These are phyloP conservation scores for Ophiosphaerella narmari DNA, from an alignment of 2,329 filamentous ascomycete genomes.

Conservation along the genomic window DNA sequence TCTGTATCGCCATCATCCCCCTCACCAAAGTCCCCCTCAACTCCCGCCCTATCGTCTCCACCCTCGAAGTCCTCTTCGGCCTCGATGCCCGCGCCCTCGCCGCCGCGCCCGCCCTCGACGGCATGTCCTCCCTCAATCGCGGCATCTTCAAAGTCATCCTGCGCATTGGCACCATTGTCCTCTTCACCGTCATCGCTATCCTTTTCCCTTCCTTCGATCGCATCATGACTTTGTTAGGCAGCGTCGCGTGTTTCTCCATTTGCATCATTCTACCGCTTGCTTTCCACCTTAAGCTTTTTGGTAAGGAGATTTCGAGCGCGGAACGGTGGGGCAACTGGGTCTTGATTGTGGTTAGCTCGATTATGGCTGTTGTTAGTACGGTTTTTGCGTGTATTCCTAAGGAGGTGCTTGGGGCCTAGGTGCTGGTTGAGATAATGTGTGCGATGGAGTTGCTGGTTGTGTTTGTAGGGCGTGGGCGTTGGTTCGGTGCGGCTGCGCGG, in stretches of 20 bases:
- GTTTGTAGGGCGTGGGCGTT: no score
- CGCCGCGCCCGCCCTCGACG: constrained; percentile 54
- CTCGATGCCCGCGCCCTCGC: constrained; percentile 64
- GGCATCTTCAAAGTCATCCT: constrained; percentile 64
- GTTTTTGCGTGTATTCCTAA: constrained; percentile 88
- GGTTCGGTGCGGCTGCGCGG: no score
- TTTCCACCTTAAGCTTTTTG: constrained; percentile 91
- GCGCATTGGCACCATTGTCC: constrained; percentile 67
- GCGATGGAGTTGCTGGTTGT: no score
- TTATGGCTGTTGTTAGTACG: constrained; percentile 77
- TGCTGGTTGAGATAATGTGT: no score
- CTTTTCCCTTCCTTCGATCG: constrained; percentile 80
- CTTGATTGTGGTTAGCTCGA: constrained; percentile 70
- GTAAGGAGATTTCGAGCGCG: constrained; percentile 65
- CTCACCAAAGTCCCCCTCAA: constrained; percentile 94
- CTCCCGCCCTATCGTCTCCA: constrained; percentile 84
- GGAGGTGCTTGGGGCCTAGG: constrained; percentile 45
- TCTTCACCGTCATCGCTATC: constrained; percentile 77
- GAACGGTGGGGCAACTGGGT: constrained; percentile 72
- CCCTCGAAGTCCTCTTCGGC: constrained; percentile 78
- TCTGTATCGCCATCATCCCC: constrained; percentile 90
- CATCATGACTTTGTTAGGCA: constrained; percentile 90
- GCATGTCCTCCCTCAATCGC: constrained; percentile 62
- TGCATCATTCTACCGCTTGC: constrained; percentile 87
- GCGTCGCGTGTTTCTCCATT: constrained; percentile 88